These are phyloP conservation scores for Cyathus olla DNA, from an alignment of 1,284 basidiomycete genomes.

Conservation along the genomic window DNA sequence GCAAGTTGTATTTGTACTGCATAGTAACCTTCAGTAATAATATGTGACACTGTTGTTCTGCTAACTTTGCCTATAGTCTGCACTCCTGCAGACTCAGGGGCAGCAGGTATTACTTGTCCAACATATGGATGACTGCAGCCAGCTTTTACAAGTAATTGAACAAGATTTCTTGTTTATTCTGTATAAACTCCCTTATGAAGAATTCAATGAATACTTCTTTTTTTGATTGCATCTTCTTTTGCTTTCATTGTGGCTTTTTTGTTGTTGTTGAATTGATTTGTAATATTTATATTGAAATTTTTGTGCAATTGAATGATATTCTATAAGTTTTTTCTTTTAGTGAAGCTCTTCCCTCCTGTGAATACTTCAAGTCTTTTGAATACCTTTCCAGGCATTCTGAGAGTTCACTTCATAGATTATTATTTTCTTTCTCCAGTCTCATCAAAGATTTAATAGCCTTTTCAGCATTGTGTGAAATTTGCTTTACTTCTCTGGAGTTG, in stretches of 20 bases:
- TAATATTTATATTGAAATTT: not conserved
- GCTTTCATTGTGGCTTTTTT: not conserved
- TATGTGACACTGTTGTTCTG: constrained; percentile 5
- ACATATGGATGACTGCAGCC: constrained; percentile 12
- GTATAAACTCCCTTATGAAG: constrained; percentile 10
- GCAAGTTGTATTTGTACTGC: constrained; percentile 28
- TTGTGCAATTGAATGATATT: not conserved
- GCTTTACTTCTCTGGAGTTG: not conserved
- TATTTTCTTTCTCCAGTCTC: not conserved
- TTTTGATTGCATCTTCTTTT: not conserved
- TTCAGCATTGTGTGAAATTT: not conserved
- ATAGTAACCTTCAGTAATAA: constrained; percentile 15
- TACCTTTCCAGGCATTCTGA: not conserved
- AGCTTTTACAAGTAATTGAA: constrained; percentile 11
- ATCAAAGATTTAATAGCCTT: not conserved
- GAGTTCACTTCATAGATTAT: not conserved
- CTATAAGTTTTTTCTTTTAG: not conserved
- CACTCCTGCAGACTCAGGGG: constrained; percentile 15
- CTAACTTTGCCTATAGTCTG: constrained; percentile 10
- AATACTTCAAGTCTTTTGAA: not conserved
- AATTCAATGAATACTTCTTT: constrained; percentile 1
- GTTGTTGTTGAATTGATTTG: not conserved
- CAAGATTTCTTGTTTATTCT: constrained; percentile 12
- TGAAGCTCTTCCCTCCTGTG: no score
- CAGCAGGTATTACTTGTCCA: constrained; percentile 12